Base-by-base conservation (phyloP, 2,329 filamentous ascomycete genomes). In the Penicillium sp. region DNA sequence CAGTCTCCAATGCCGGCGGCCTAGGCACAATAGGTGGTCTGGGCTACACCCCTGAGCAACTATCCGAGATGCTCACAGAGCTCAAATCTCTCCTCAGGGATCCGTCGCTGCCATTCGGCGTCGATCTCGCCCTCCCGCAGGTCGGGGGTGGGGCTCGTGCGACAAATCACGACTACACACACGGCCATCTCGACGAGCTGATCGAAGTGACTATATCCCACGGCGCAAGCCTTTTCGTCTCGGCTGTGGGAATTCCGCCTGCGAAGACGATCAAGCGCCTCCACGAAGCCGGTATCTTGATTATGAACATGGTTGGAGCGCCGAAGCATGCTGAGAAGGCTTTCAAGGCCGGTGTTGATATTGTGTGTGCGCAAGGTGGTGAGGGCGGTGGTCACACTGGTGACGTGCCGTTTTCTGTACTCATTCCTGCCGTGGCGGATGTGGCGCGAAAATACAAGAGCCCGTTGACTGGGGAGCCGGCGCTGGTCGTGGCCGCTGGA, bases 281-380 rank as follows among this genome's bases (percentile, higher is more conserved):
- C 42, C 93, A 97, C 68, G 80, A 81, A 8, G 88, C 88, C 0
- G 89, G 89, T 0, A 89, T 97, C 39, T 70, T 95, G 55, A 81
- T 97, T 34, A 97, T 97, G 92, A 97, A 97, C 73, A 97, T 97
- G 92, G 92, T 97, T 18, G 93, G 93, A 0, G 89, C 92, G 65
- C 92, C 93, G 2, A 91, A 88, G 71, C 93, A 97, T 72, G 92
- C 92, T 1, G 83, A 88, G 71, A 97, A 97, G 77, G 92, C 92
- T 2, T 79, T 97, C 4, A 85, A 91, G 46, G 83, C 88, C 0
- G 93, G 93, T 41, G 91, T 96, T 9, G 93, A 97, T 74, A 87
- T 97, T 60, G 83, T 97, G 5, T 96, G 92, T 71, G 87, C 92
- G 2, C 93, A 97, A 77, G 93, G 93, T 44, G 91, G 91, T 48